A percentile compares a stretch with the other conserved stretches of the same genome.
Conservation (phyloP, 2,329 filamentous ascomycete species). For the Verruconis gallopava region DNA sequence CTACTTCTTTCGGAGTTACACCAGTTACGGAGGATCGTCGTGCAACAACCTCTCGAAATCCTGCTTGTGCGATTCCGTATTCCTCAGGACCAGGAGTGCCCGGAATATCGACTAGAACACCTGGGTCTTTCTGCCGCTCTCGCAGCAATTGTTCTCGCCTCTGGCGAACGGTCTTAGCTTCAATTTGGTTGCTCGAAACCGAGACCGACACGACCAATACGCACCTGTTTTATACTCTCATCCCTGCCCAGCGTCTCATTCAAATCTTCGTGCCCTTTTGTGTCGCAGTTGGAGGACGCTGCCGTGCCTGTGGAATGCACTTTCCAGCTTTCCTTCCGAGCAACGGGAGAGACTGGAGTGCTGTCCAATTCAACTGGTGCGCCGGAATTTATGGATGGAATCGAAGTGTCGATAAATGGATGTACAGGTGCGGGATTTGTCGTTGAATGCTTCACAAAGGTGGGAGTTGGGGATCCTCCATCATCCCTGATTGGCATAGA, state of each 20-base stretch:
- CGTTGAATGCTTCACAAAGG: not conserved
- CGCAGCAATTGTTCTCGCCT: constrained; percentile 26
- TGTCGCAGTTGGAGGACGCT: constrained; percentile 16
- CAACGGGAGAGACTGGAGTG: constrained; percentile 20
- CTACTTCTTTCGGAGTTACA: not conserved
- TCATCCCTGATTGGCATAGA: no score
- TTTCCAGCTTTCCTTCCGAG: constrained; percentile 17
- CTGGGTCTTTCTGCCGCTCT: constrained; percentile 27
- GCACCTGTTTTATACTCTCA: constrained; percentile 16
- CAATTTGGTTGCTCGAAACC: no score
- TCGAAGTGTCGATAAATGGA: constrained; percentile 24
- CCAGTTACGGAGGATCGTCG: not conserved
- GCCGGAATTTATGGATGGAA: constrained; percentile 27
- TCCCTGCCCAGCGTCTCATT: constrained; percentile 17
- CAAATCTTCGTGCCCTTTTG: constrained; percentile 19
- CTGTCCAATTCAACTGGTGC: constrained; percentile 33
- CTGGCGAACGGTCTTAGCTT: constrained; percentile 19
- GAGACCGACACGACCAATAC: constrained; percentile 10
- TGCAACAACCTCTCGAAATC: not conserved
- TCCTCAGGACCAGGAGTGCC: constrained; percentile 31
- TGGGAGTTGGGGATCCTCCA: no score
- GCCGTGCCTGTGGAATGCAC: not conserved
- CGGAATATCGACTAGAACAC: constrained; percentile 34
- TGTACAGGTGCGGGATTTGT: constrained; percentile 16
- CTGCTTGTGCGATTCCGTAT: constrained; percentile 22